Base-by-base conservation (phyloP, 2,329 filamentous ascomycete genomes). In the Fusarium dlaminii region DNA sequence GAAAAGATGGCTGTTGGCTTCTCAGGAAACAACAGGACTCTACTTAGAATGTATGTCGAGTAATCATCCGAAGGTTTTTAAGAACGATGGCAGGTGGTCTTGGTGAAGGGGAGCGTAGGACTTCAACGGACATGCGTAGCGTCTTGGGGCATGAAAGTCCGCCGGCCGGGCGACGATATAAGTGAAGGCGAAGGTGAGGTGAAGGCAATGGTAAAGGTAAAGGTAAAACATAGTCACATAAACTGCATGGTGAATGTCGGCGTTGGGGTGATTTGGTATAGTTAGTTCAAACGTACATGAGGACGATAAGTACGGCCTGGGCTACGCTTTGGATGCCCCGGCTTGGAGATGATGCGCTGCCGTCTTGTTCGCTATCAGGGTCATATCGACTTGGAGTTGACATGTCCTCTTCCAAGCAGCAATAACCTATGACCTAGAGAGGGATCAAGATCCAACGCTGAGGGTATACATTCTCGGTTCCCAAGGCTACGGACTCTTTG, bases 11-110 rank as follows among this genome's bases (percentile, higher is more conserved):
- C 66, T 68, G 55, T 65, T 70, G 51, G 70, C 58, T 66, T 67
- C 60, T 56, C 67, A 55, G 66, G 69, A 68, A 68, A 74, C 68
- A 68, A 55, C 71, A 68, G 70, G 64, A 74, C 67, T 72, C 73
- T 78, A 76, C 69, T 75, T 79, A 79, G 77, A 79, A 76, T 79
- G 77, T 79, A 79, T 78, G 64, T 78, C 68, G 77, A 79, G 75
- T 79, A 77, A 75, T 76, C 74, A 79, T 79, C 58, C 72, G 77
- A 79, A 66, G 77, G 75, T 74, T 74, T 70, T 68, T 56, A 76
- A 70, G 74, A 79, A 65, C 56, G 70, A 76, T 62, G 77, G 75
- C 61, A 70, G 75, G 75, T 66, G 72, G 73, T 70, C 37, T 72
- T 75, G 73, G 70, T 77, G 75, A 79, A 72, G 70, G 72, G 64